phyloP scores from a whole-genome alignment of 2,329 filamentous ascomycete genomes.

The Beauveria australis region DNA sequence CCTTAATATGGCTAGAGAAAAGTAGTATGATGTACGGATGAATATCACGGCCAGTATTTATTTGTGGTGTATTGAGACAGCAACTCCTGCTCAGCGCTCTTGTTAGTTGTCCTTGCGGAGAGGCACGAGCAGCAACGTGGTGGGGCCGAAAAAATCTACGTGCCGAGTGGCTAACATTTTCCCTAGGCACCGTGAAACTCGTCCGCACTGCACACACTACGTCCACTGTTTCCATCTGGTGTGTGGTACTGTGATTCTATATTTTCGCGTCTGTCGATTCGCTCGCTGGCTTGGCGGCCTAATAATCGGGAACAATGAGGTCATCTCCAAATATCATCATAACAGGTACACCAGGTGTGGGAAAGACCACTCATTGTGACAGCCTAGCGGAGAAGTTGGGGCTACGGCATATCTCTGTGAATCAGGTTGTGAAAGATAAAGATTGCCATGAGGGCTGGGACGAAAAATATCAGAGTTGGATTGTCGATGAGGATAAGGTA shows the following conservation, averaged over 20 bases:
- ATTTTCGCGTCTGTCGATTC: background rate
- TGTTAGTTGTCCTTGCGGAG: background rate
- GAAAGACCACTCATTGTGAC: slow-evolving; percentile 90
- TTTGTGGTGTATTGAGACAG: background rate
- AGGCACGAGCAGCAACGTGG: background rate
- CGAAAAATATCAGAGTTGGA: slow-evolving; percentile 76
- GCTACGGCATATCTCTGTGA: slow-evolving; percentile 77
- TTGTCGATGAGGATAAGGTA: slow-evolving; percentile 95
- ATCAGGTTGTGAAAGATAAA: slow-evolving; percentile 83
- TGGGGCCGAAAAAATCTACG: slow-evolving; percentile 4
- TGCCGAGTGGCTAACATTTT: background rate
- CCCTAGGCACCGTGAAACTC: background rate
- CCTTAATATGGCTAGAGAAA: slow-evolving; percentile 8
- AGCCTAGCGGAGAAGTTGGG: slow-evolving; percentile 67
- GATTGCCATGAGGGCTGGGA: slow-evolving; percentile 83
- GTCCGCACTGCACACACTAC: background rate
- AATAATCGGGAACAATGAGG: slow-evolving; percentile 27
- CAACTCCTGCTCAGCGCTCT: background rate
- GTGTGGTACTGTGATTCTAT: background rate
- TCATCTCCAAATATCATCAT: slow-evolving; percentile 79
- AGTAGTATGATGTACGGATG: background rate
- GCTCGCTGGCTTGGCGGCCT: background rate
- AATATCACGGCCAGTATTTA: background rate
- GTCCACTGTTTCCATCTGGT: too few species aligned
- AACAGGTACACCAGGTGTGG: slow-evolving; percentile 90